Evolutionary conservation across 2,329 filamentous ascomycete species (phyloP).

Genomic region (Xylaria sp.): DNA sequence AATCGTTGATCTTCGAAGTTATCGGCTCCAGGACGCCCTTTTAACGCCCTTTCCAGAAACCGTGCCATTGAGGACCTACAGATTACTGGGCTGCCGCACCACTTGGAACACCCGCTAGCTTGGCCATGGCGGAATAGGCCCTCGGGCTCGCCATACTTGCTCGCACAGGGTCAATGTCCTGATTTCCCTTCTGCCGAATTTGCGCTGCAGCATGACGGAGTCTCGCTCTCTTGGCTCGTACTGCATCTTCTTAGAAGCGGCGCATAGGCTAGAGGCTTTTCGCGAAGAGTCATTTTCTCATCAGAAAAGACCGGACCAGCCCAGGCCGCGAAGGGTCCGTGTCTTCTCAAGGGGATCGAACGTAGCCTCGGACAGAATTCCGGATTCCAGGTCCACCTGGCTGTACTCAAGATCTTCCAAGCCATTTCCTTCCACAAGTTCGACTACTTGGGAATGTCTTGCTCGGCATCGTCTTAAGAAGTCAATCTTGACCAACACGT

Average conservation of each 20-base stretch:
- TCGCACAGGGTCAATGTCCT: slow-evolving; percentile 79
- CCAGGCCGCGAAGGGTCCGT: slow-evolving; percentile 70
- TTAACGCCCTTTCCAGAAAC: slow-evolving; percentile 73
- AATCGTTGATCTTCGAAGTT: slow-evolving; percentile 67
- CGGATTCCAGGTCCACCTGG: slow-evolving; percentile 48
- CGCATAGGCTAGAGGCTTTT: slow-evolving; percentile 83
- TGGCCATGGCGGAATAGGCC: slow-evolving; percentile 86
- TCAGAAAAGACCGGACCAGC: slow-evolving; percentile 75
- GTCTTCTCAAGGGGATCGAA: slow-evolving; percentile 71
- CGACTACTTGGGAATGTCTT: slow-evolving; percentile 66
- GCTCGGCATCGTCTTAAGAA: slow-evolving; percentile 75
- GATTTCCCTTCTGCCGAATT: slow-evolving; percentile 76
- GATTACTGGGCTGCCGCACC: slow-evolving; percentile 71
- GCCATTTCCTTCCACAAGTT: slow-evolving; percentile 85
- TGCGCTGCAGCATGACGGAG: slow-evolving; percentile 79
- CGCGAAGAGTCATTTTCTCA: slow-evolving; percentile 68
- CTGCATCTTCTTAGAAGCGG: slow-evolving; percentile 89
- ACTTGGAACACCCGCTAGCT: slow-evolving; percentile 73
- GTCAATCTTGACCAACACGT: slow-evolving; percentile 85
- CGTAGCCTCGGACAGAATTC: slow-evolving; percentile 73
- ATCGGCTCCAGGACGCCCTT: slow-evolving; percentile 79
- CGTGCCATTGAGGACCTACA: slow-evolving; percentile 76
- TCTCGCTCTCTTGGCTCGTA: slow-evolving; percentile 83
- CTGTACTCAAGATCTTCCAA: slow-evolving; percentile 68
- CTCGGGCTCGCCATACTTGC: slow-evolving; percentile 72